phyloP scores from a whole-genome alignment of 2,329 filamentous ascomycete genomes.

The Trichoderma semiorbis region DNA sequence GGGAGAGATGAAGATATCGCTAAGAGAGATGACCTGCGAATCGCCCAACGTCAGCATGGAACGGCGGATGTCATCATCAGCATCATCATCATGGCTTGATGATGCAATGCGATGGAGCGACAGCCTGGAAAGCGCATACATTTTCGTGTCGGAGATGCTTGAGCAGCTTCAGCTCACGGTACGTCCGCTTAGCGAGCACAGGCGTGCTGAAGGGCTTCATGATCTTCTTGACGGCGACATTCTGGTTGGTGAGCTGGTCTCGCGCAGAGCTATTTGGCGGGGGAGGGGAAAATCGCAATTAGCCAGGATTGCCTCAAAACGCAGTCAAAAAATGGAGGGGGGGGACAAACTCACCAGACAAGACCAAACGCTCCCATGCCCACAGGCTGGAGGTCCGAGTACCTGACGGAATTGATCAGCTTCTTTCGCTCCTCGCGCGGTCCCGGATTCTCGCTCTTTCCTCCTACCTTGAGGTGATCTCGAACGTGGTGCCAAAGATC shows the following conservation, averaged over 20 bases:
- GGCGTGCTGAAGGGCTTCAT: slow-evolving; percentile 99
- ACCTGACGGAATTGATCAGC: slow-evolving; percentile 51
- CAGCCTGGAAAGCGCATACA: slow-evolving; percentile 45
- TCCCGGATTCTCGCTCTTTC: neutral
- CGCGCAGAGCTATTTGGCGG: slow-evolving; percentile 71
- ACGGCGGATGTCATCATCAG: slow-evolving; percentile 14
- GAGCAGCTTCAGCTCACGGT: slow-evolving; percentile 92
- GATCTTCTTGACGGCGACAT: slow-evolving; percentile 99
- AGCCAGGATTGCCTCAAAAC: neutral
- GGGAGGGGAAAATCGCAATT: slow-evolving; percentile 1
- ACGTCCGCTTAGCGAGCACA: slow-evolving; percentile 94
- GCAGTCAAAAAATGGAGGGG: neutral
- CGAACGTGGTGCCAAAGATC: slow-evolving; percentile 99
- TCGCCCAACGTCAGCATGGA: slow-evolving; percentile 8
- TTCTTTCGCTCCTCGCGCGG: neutral
- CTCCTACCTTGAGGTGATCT: slow-evolving; percentile 92
- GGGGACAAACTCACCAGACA: slow-evolving; percentile 70
- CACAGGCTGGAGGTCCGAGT: slow-evolving; percentile 95
- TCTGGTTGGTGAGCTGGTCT: slow-evolving; percentile 94
- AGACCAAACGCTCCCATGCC: slow-evolving; percentile 99
- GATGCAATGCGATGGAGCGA: neutral
- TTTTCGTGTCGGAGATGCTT: slow-evolving; percentile 98
- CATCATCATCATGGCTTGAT: neutral
- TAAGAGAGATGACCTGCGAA: slow-evolving; percentile 85
- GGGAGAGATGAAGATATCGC: slow-evolving; percentile 99